These are phyloP conservation scores for Helotiales sp. DNA, from an alignment of 2,329 filamentous ascomycete species.

Conservation along the genomic window DNA sequence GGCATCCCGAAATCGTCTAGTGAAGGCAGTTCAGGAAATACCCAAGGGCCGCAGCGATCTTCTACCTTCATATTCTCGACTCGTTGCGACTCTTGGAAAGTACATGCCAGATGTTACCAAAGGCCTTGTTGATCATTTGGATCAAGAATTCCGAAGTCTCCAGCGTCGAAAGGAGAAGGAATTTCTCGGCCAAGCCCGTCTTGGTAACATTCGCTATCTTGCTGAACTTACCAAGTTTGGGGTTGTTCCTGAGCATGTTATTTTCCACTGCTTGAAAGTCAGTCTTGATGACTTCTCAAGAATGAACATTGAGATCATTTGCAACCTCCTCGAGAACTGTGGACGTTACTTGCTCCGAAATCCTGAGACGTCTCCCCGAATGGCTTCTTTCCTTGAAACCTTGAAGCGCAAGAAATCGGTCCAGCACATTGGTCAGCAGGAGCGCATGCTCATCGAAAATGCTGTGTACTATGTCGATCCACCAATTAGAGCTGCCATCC, in stretches of 20 bases:
- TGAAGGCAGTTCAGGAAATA: conserved; percentile 92
- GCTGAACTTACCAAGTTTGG: conserved; percentile 98
- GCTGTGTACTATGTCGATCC: conserved; percentile 98
- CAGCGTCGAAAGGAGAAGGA: conserved; percentile 98
- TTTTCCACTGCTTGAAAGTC: conserved; percentile 98
- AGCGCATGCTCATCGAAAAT: conserved; percentile 98
- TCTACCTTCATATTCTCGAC: conserved; percentile 86
- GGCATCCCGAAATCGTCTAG: conserved; percentile 89
- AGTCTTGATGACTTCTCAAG: conserved; percentile 96
- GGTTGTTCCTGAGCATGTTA: conserved; percentile 96
- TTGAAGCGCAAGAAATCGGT: conserved; percentile 94
- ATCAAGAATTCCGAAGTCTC: conserved; percentile 94
- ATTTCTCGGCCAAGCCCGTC: conserved; percentile 90
- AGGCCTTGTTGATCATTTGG: conserved; percentile 86
- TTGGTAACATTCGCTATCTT: conserved; percentile 95
- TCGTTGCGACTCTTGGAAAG: conserved; percentile 90
- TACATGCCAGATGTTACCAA: conserved; percentile 96
- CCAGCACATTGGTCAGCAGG: conserved; percentile 92
- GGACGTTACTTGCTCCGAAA: conserved; percentile 92
- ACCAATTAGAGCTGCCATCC: conserved; percentile 88
- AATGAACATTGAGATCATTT: conserved; percentile 99
- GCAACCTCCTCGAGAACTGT: conserved; percentile 94
- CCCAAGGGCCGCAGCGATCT: conserved; percentile 93
- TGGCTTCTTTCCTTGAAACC: conserved; percentile 93
- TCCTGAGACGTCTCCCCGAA: conserved; percentile 88